These are phyloP conservation scores for Coffea canephora DNA, from an alignment of 257 asterid species.

Conservation along the genomic window DNA sequence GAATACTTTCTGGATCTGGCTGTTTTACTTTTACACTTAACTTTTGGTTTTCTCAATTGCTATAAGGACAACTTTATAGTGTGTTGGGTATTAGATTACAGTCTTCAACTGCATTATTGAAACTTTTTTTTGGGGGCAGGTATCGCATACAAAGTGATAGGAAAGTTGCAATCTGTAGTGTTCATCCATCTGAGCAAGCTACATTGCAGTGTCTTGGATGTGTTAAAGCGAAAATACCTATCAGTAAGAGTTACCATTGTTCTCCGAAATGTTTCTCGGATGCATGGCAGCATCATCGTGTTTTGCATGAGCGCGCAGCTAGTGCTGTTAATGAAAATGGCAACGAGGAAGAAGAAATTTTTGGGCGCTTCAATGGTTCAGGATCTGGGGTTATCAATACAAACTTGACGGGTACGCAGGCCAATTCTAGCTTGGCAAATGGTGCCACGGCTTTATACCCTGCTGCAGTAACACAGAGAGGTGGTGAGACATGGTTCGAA, in stretches of 20 bases:
- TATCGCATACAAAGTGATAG: constrained; percentile 91
- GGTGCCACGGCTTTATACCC: constrained; percentile 67
- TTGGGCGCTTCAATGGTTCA: constrained; percentile 70
- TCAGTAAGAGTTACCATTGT: constrained; percentile 88
- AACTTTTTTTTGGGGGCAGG: constrained; percentile 44
- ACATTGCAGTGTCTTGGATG: constrained; percentile 91
- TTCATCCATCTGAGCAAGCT: constrained; percentile 94
- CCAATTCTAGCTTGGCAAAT: constrained; percentile 58
- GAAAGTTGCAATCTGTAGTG: constrained; percentile 81
- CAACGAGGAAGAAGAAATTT: constrained; percentile 84
- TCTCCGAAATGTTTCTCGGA: constrained; percentile 82
- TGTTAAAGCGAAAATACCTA: constrained; percentile 80
- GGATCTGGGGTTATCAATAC: constrained; percentile 50
- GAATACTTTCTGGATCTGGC: not conserved
- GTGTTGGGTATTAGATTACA: not conserved
- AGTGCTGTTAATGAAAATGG: constrained; percentile 70
- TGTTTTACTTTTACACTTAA: not conserved
- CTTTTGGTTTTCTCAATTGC: not conserved
- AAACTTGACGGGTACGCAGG: constrained; percentile 46
- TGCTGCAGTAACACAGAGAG: constrained; percentile 65
- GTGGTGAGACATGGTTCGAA: constrained; percentile 95
- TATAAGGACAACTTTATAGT: not conserved
- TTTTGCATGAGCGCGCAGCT: constrained; percentile 90
- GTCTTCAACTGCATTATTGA: not conserved
- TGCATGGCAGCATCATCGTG: constrained; percentile 97